A percentile compares a stretch with the other conserved stretches of the same genome.
Conservation (phyloP, 768 basidiomycete species). For the Cystofilobasidium bisporidii region DNA sequence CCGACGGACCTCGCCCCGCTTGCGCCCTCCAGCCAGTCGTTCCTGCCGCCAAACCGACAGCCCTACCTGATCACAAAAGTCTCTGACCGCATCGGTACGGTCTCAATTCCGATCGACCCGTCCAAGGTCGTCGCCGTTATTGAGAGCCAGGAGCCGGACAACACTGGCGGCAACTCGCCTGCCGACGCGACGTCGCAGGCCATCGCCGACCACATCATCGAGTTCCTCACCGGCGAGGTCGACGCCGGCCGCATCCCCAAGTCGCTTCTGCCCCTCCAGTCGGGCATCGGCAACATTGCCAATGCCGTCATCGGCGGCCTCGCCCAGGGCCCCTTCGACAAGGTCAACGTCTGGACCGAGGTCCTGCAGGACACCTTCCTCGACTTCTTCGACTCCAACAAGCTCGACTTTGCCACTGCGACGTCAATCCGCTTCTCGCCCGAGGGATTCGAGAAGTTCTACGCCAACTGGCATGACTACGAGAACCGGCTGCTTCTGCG, state of each 20-base stretch:
- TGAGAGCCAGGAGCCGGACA: constrained; percentile 34
- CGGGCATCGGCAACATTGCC: constrained; percentile 36
- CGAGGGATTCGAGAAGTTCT: constrained; percentile 30
- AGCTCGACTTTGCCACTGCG: constrained; percentile 42
- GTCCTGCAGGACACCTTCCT: constrained; percentile 36
- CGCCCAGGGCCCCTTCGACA: constrained; percentile 19
- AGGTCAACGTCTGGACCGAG: constrained; percentile 36
- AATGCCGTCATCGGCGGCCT: constrained; percentile 30
- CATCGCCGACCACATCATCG: constrained; percentile 34
- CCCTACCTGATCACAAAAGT: constrained; percentile 34
- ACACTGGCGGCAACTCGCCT: constrained; percentile 32
- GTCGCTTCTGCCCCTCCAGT: constrained; percentile 34
- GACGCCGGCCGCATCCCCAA: constrained; percentile 33
- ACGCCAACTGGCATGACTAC: constrained; percentile 31
- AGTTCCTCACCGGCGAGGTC: constrained; percentile 35
- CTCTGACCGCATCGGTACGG: constrained; percentile 32
- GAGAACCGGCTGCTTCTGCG: constrained; percentile 32
- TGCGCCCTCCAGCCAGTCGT: constrained; percentile 22
- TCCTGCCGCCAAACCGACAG: constrained; percentile 34
- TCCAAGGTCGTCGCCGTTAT: constrained; percentile 35
- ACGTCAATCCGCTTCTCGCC: constrained; percentile 38
- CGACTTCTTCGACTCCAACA: constrained; percentile 38
- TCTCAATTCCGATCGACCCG: constrained; percentile 34
- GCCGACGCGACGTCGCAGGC: constrained; percentile 29
- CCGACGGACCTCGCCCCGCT: not conserved